Conservation (phyloP, 73 alveolate genomes). For the Stentor roeselii region DNA sequence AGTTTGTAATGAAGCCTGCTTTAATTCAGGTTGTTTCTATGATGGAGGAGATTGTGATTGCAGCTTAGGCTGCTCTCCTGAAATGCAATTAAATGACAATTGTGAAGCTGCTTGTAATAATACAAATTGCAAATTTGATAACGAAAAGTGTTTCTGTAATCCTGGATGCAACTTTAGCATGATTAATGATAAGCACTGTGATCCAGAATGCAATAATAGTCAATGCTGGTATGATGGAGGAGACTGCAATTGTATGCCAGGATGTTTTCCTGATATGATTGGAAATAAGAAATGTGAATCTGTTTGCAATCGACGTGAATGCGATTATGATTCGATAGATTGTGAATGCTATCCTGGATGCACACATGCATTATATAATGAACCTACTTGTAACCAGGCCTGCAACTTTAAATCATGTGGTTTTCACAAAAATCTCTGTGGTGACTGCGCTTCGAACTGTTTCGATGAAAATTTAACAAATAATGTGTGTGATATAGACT, state of each 20-base stretch:
- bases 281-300: too few relatives aligned
- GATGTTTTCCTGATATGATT: neutral
- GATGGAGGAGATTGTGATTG: neutral
- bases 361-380: too few relatives aligned
- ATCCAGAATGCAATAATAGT: neutral
- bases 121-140: neutral
- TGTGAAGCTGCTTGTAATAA: neutral
- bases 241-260: constrained; percentile 21
- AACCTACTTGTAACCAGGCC: too few relatives aligned
- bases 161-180: neutral
- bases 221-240: neutral
- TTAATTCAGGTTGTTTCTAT: neutral
- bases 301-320: too few relatives aligned
- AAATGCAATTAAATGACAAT: neutral
- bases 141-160: neutral
- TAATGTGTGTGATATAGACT: too few relatives aligned
- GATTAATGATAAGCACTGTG: neutral
- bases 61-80: neutral
- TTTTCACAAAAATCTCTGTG: too few relatives aligned
- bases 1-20: neutral
- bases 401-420: too few relatives aligned
- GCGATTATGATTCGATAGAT: too few relatives aligned
- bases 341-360: too few relatives aligned
- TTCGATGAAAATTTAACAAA: too few relatives aligned
- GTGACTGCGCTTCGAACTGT: too few relatives aligned